These are phyloP conservation scores for Suillus spraguei DNA, from an alignment of 768 basidiomycete species.

Conservation along the genomic window DNA sequence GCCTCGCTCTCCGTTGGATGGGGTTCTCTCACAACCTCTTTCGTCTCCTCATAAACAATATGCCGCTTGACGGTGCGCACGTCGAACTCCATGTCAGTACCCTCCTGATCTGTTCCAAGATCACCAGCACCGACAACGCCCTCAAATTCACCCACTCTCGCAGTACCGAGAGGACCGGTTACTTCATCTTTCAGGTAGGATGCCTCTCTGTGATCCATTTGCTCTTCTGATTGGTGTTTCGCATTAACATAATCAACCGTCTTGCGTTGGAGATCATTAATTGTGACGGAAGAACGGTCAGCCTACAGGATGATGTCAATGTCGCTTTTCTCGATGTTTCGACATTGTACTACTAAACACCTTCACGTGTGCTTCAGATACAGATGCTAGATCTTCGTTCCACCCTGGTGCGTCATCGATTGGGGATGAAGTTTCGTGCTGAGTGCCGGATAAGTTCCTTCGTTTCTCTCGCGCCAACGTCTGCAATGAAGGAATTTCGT, in stretches of 20 bases:
- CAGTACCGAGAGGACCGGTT: slow-evolving; percentile 28
- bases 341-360: slow-evolving; percentile 28
- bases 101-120: slow-evolving; percentile 26
- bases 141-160: slow-evolving; percentile 34
- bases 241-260: slow-evolving; percentile 23
- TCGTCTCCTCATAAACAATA: slow-evolving; percentile 15
- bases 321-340: background rate
- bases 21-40: slow-evolving; percentile 6
- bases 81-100: slow-evolving; percentile 22
- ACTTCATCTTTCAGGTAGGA: slow-evolving; percentile 31
- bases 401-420: slow-evolving; percentile 65
- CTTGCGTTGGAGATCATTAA: slow-evolving; percentile 24
- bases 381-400: slow-evolving; percentile 66
- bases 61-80: slow-evolving; percentile 27
- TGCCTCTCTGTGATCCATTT: slow-evolving; percentile 25
- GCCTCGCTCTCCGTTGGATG: slow-evolving; percentile 17
- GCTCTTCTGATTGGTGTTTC: slow-evolving; percentile 20
- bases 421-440: slow-evolving; percentile 51
- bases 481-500: slow-evolving; percentile 26
- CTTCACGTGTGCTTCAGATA: slow-evolving; percentile 70
- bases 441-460: slow-evolving; percentile 46
- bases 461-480: slow-evolving; percentile 54
- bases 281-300: slow-evolving; percentile 20
- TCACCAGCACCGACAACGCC: slow-evolving; percentile 32
- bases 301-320: slow-evolving; percentile 21